These are phyloP conservation scores for Exophiala mesophila DNA, from an alignment of 2,329 filamentous ascomycete genomes.

Conservation along the genomic window DNA sequence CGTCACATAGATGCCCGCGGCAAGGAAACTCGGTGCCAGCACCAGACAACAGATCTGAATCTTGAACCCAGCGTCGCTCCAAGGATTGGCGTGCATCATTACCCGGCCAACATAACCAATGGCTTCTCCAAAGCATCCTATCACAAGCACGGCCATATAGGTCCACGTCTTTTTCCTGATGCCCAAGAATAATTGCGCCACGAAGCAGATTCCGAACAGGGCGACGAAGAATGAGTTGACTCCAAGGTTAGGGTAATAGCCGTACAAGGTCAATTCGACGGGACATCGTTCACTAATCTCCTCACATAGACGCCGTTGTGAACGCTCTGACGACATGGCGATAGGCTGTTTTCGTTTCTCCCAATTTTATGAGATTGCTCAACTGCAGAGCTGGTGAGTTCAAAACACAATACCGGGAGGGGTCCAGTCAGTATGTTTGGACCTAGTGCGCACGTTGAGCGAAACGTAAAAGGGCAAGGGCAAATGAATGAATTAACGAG, in stretches of 20 bases:
- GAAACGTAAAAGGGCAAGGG: too few species aligned
- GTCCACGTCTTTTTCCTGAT: constrained; percentile 52
- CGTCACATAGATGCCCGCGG: constrained; percentile 53
- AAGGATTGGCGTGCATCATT: constrained; percentile 51
- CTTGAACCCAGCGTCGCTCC: constrained; percentile 45
- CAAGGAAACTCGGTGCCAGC: constrained; percentile 53
- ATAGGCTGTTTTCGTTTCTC: too few species aligned
- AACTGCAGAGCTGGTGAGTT: too few species aligned
- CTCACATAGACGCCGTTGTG: constrained; percentile 27
- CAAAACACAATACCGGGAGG: too few species aligned
- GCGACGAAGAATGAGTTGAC: constrained; percentile 52
- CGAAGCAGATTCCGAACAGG: constrained; percentile 48
- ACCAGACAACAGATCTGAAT: constrained; percentile 53
- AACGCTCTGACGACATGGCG: constrained; percentile 3
- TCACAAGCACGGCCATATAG: constrained; percentile 47
- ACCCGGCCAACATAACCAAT: constrained; percentile 55
- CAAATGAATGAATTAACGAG: too few species aligned
- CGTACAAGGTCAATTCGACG: constrained; percentile 46
- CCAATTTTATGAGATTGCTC: too few species aligned
- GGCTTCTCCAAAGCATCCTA: constrained; percentile 46
- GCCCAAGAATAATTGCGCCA: constrained; percentile 47
- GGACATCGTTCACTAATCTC: constrained; percentile 39
- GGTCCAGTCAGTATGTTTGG: too few species aligned
- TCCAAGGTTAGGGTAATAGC: constrained; percentile 49
- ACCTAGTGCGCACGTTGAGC: too few species aligned